Evolutionary conservation across 2,329 filamentous ascomycete genomes (phyloP).

Genomic region (Emmonsiellopsis sp.): DNA sequence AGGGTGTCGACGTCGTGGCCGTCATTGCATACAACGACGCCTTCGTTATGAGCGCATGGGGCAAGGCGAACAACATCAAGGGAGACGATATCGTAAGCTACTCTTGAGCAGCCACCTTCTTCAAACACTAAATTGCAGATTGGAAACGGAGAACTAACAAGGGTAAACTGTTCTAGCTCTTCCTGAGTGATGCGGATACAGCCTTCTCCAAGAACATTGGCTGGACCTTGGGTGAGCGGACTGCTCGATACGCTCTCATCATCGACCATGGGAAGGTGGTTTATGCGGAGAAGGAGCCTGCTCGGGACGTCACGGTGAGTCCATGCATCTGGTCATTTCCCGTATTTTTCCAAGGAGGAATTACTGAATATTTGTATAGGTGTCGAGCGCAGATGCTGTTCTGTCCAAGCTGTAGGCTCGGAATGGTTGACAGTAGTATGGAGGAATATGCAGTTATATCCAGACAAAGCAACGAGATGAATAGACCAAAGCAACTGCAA

Average conservation of each 20-base stretch:
- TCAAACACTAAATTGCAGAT: background rate
- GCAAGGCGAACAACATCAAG: slow-evolving; percentile 74
- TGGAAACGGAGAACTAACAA: slow-evolving; percentile 1
- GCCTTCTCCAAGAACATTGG: slow-evolving; percentile 71
- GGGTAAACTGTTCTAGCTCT: slow-evolving; percentile 44
- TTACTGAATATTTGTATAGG: slow-evolving; percentile 15
- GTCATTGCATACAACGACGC: slow-evolving; percentile 79
- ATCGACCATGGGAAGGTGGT: slow-evolving; percentile 74
- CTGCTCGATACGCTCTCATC: slow-evolving; percentile 69
- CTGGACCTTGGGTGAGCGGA: slow-evolving; percentile 67
- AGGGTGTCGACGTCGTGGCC: slow-evolving; percentile 74
- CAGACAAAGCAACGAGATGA: background rate
- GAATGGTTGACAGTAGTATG: background rate
- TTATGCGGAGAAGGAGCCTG: slow-evolving; percentile 66
- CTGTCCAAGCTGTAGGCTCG: slow-evolving; percentile 28
- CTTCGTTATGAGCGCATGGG: slow-evolving; percentile 83
- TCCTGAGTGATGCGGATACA: slow-evolving; percentile 64
- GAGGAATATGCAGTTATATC: background rate
- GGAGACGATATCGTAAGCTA: slow-evolving; percentile 56
- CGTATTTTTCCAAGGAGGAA: background rate
- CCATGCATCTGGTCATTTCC: background rate
- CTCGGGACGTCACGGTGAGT: slow-evolving; percentile 20
- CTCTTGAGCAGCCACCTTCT: background rate
- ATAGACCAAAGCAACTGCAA: no score
- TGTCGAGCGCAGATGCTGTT: slow-evolving; percentile 31